A percentile compares a stretch with the other conserved stretches of the same genome.
phyloP scores from a whole-genome alignment of 1,284 basidiomycete genomes.

The Vanrija pseudolonga region DNA sequence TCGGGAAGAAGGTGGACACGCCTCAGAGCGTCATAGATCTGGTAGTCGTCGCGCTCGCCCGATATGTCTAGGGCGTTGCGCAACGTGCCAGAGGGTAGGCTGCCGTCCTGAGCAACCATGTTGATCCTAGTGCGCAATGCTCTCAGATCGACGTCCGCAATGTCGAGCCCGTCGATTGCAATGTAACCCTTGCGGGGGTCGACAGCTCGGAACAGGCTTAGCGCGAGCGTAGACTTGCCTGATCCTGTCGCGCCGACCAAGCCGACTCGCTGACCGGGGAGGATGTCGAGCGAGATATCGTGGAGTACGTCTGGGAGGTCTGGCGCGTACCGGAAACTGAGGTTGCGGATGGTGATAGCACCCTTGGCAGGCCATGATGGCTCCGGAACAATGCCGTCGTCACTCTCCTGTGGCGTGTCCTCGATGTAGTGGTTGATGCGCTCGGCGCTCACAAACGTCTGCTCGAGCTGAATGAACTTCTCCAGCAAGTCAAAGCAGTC shows the following conservation, averaged over 20 bases:
- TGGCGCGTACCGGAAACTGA: slow-evolving; percentile 64
- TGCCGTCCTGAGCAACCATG: slow-evolving; percentile 52
- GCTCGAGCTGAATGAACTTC: slow-evolving; percentile 27
- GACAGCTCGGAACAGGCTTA: slow-evolving; percentile 64
- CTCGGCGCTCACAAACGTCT: slow-evolving; percentile 48
- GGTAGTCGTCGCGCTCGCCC: slow-evolving; percentile 50
- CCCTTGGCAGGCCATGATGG: slow-evolving; percentile 65
- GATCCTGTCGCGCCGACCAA: slow-evolving; percentile 64
- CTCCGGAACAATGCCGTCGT: slow-evolving; percentile 41
- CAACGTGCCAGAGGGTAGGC: slow-evolving; percentile 54
- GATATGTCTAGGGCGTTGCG: slow-evolving; percentile 61
- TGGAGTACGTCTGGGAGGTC: slow-evolving; percentile 71
- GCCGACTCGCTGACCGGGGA: slow-evolving; percentile 71
- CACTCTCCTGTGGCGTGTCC: slow-evolving; percentile 28
- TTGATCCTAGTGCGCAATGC: slow-evolving; percentile 61
- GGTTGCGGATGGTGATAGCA: slow-evolving; percentile 60
- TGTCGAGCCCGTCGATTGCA: slow-evolving; percentile 67
- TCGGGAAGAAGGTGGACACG: slow-evolving; percentile 55
- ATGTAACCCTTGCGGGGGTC: slow-evolving; percentile 63
- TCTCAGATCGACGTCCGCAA: slow-evolving; percentile 57
- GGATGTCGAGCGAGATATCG: slow-evolving; percentile 60
- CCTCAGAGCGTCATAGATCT: slow-evolving; percentile 56
- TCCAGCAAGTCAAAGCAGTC: slow-evolving; percentile 38
- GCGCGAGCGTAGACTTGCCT: slow-evolving; percentile 72
- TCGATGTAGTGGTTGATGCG: slow-evolving; percentile 49